Conservation (phyloP, 805 yeast species). For the Brettanomyces naardenensis region DNA sequence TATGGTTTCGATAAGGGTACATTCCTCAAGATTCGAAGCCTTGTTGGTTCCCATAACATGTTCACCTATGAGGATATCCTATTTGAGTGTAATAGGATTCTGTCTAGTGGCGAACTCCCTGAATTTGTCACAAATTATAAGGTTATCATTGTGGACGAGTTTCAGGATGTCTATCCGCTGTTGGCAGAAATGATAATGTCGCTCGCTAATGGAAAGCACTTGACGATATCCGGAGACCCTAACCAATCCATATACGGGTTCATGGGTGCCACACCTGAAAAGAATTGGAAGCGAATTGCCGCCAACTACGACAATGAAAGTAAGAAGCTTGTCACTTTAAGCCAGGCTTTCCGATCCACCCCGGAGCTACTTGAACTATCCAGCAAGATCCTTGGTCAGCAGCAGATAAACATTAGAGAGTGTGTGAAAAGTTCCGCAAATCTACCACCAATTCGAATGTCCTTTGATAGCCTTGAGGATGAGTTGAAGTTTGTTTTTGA, state of each 20-base stretch:
- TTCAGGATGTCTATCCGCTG: constrained; percentile 58
- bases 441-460: constrained; percentile 17
- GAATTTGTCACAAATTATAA: constrained; percentile 21
- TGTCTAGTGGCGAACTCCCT: constrained; percentile 12
- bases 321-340: constrained; percentile 28
- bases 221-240: constrained; percentile 65
- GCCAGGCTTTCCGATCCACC: constrained; percentile 53
- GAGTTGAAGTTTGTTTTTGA: constrained; percentile 35
- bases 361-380: constrained; percentile 47
- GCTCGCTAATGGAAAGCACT: constrained; percentile 36
- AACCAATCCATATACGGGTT: constrained; percentile 66
- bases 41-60: constrained; percentile 12
- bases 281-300: constrained; percentile 17
- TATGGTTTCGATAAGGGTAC: constrained; percentile 6
- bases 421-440: constrained; percentile 14
- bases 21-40: constrained; percentile 4
- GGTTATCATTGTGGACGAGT: constrained; percentile 59
- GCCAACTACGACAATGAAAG: constrained; percentile 12
- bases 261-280: constrained; percentile 37
- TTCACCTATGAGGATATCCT: constrained; percentile 21
- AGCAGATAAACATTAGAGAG: constrained; percentile 8
- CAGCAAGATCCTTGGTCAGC: constrained; percentile 17
- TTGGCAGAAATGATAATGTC: constrained; percentile 37
- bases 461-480: constrained; percentile 24
- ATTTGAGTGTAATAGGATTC: constrained; percentile 13